phyloP scores from a whole-genome alignment of 441 rosid species.

The Pelargonium fulgidum region DNA sequence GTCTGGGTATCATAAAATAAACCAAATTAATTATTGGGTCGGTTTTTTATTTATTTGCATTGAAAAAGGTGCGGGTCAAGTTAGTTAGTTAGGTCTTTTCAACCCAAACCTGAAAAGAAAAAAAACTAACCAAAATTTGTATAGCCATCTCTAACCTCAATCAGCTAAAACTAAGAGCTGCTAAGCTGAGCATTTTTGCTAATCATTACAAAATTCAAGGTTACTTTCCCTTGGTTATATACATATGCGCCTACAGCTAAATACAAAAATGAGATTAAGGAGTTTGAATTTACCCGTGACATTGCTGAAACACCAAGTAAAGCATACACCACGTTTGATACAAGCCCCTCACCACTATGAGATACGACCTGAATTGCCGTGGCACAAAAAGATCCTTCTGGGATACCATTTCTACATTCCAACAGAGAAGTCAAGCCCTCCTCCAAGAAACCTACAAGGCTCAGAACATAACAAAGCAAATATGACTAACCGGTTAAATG shows the following conservation, averaged over 20 bases:
- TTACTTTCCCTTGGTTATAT: neutral
- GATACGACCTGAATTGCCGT: conserved; percentile 65
- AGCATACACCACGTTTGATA: conserved; percentile 85
- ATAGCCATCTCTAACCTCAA: too few species aligned
- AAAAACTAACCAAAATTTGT: too few species aligned
- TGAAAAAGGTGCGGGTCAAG: too few species aligned
- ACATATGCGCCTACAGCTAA: neutral
- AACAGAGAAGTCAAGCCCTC: conserved; percentile 54
- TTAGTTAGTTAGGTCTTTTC: too few species aligned
- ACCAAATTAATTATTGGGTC: too few species aligned
- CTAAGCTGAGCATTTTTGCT: too few species aligned
- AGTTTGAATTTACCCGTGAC: conserved; percentile 67
- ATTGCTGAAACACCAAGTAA: conserved; percentile 95
- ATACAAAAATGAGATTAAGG: conserved; percentile 6
- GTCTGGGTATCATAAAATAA: too few species aligned
- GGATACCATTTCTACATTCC: conserved; percentile 45
- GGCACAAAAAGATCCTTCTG: conserved; percentile 67
- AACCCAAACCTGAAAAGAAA: too few species aligned
- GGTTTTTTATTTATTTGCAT: too few species aligned
- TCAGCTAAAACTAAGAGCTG: too few species aligned
- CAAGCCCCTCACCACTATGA: conserved; percentile 87
- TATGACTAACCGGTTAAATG: neutral
- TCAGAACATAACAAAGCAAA: conserved; percentile 18
- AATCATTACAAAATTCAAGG: too few species aligned
- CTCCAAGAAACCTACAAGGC: conserved; percentile 74